Base-by-base conservation (phyloP, 352 stramenopile genomes). In the Saprolegnia diclina region DNA sequence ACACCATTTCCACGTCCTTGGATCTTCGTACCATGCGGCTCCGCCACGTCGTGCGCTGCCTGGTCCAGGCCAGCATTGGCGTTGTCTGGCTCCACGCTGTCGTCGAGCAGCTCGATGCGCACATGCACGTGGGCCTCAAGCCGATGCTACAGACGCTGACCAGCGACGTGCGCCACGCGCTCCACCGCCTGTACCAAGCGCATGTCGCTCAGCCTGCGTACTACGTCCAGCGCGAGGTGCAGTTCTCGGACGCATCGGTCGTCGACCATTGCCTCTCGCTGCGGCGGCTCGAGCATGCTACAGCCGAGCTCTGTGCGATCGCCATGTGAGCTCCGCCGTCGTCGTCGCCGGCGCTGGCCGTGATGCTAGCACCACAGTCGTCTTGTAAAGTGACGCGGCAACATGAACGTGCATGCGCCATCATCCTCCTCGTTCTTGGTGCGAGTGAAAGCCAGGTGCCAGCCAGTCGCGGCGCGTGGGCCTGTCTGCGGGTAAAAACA, bases 191-290 rank as follows among this genome's bases (percentile, higher is more conserved):
- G 29, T 35, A 35, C 29, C 29, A 35, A 35, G 29, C 5, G 2
- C 29, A 35, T 5, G 5, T 35, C 52, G 52, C 24, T 2, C 19
- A 7, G 3, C 52, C 13, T 4, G 52, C 52, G 35, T 59, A 45
- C 14, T 14, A 48, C 11, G 42, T 48, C 18, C 52, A 42, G 11
- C 35, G 13, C 52, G 35, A 59, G 52, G 13, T 42, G 13, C 52
- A 26, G 13, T n/a, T 59, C 35, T 16, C 52, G 35, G 52, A 59
- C 35, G 24, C 13, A 4, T 59, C 52, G 13, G 19, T 59, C 19
- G 52, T 59, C 35, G 52, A 59, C 35, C 24, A 59, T 42, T 59
- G 52, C 52, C 13, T 59, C 35, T 40, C 35, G 11, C n/a, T 59
- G 24, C 24, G 35, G 1, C 52, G 35, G 52, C 19, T 42, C 19